Conservation (phyloP, 192 early-diverging fungal genomes). For the Dimargaris cristalligena region DNA sequence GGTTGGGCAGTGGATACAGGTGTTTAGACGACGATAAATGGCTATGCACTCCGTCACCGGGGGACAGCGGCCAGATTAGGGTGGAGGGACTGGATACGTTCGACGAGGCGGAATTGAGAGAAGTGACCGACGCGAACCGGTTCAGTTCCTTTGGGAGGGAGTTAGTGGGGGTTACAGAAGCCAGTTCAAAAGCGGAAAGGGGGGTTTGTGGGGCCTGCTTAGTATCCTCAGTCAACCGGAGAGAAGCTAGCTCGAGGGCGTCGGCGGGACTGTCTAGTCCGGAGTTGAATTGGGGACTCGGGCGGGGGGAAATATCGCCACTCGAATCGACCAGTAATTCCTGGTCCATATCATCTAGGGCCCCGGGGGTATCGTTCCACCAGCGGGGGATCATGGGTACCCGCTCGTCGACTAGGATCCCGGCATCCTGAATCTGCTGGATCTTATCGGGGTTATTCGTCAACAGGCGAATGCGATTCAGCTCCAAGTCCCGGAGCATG, state of each 20-base stretch:
- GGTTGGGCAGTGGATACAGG: background rate
- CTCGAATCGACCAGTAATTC: constrained; percentile 16
- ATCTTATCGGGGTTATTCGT: constrained; percentile 98
- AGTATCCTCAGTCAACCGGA: constrained; percentile 14
- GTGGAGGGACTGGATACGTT: constrained; percentile 5
- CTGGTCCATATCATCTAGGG: too few relatives aligned
- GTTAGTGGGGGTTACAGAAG: too few relatives aligned
- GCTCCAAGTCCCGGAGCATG: constrained; percentile 69
- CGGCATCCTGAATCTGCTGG: constrained; percentile 46
- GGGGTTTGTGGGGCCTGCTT: too few relatives aligned
- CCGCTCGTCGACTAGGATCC: constrained; percentile 60
- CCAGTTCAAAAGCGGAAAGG: too few relatives aligned
- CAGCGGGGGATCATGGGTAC: constrained; percentile 81
- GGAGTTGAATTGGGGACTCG: too few relatives aligned
- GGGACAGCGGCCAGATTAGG: background rate
- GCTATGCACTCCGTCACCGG: background rate
- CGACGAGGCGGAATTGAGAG: background rate
- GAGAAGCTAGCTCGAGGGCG: background rate
- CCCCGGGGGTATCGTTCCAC: constrained; percentile 37
- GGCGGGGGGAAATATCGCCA: constrained; percentile 13
- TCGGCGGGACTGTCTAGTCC: background rate
- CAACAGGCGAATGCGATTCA: constrained; percentile 57
- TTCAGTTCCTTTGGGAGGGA: too few relatives aligned
- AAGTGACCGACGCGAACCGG: background rate
- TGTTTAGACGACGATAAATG: background rate